A percentile compares a stretch with the other conserved stretches of the same genome.
Conservation (phyloP, 257 asterid genomes). For the Fraxinus cuspidata region DNA sequence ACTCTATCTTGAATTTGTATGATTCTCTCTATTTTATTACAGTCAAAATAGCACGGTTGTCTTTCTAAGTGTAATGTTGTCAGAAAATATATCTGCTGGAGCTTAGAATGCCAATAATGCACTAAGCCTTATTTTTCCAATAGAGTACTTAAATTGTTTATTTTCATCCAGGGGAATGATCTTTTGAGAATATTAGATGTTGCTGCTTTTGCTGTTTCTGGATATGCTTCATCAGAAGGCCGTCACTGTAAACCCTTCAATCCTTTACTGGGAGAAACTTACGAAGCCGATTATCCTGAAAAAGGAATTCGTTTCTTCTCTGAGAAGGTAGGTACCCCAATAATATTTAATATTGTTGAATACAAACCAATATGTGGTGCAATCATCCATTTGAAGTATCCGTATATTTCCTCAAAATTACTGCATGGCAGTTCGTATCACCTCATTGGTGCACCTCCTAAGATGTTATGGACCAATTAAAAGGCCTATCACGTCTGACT, state of each 20-base stretch:
- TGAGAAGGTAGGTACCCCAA: conserved; percentile 62
- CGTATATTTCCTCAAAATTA: neutral
- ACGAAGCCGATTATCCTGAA: conserved; percentile 94
- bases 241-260: conserved; percentile 94
- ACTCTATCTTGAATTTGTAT: conserved; percentile 5
- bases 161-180: conserved; percentile 70
- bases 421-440: neutral
- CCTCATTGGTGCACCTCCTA: conserved; percentile 18
- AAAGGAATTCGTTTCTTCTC: conserved; percentile 85
- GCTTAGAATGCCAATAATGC: neutral
- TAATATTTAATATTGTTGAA: neutral
- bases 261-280: conserved; percentile 94
- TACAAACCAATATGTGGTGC: neutral
- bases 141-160: neutral
- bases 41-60: neutral
- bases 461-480: no score
- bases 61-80: neutral
- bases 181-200: conserved; percentile 76
- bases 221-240: conserved; percentile 94
- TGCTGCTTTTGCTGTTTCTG: conserved; percentile 97
- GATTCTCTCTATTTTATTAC: neutral
- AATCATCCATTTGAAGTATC: neutral
- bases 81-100: conserved; percentile 11
- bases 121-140: neutral
- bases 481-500: no score